A percentile compares a stretch with the other conserved stretches of the same genome.
These are phyloP conservation scores for Paratinospora sagittata DNA, from an alignment of 164 flowering plant species.

Conservation along the genomic window DNA sequence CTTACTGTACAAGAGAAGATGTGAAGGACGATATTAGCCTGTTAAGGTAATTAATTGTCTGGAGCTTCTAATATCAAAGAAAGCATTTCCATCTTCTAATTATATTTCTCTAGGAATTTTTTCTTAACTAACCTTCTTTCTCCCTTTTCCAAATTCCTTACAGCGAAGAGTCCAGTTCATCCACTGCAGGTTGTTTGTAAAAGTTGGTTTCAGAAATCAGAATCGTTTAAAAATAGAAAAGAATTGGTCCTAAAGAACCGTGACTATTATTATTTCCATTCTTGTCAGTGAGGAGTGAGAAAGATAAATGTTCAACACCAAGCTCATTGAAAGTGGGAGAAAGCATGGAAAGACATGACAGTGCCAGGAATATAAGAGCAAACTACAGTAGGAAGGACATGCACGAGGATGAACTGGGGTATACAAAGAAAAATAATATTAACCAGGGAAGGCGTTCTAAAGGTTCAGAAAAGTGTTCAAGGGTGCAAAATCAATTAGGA, in stretches of 20 bases:
- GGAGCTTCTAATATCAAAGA: not conserved
- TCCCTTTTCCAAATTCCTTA: conserved; percentile 12
- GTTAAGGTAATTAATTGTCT: conserved; percentile 40
- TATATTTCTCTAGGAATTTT: not conserved
- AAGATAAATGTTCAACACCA: conserved; percentile 17
- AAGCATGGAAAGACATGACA: conserved; percentile 19
- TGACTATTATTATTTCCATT: conserved; percentile 10
- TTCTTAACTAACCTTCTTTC: conserved; percentile 1
- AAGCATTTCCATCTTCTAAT: conserved; percentile 1
- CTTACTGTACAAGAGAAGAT: conserved; percentile 31
- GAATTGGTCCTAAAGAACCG: not conserved
- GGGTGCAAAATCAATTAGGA: conserved; percentile 16
- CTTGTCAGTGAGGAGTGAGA: conserved; percentile 38
- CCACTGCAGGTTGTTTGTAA: conserved; percentile 50
- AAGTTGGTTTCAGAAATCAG: not conserved
- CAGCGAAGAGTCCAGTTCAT: conserved; percentile 77
- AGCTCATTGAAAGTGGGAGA: conserved; percentile 17
- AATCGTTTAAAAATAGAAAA: not conserved
- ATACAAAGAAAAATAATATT: conserved; percentile 11
- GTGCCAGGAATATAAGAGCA: conserved; percentile 13
- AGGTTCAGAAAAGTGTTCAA: conserved; percentile 18
- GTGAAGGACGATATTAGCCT: conserved; percentile 37
- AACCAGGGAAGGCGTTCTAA: conserved; percentile 8
- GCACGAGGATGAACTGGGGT: conserved; percentile 14
- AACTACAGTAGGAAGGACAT: conserved; percentile 5